Evolutionary conservation across 2,329 filamentous ascomycete genomes (phyloP).

Genomic region (Talaromyces atroroseus): DNA sequence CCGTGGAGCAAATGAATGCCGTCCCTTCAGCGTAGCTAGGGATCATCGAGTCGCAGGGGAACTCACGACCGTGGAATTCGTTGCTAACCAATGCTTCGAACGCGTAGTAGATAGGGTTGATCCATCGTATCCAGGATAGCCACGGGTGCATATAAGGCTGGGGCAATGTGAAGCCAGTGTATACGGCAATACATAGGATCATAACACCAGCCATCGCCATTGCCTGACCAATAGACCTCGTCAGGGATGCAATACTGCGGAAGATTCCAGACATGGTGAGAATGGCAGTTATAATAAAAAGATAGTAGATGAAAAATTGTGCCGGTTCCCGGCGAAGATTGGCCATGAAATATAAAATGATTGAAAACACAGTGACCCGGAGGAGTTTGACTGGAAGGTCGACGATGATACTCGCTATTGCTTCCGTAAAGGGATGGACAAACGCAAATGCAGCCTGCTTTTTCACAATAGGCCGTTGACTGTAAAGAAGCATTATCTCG

Average conservation of each 20-base stretch:
- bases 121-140: conserved; percentile 41
- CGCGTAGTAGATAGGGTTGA: conserved; percentile 29
- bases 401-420: conserved; percentile 74
- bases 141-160: conserved; percentile 44
- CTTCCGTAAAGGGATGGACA: conserved; percentile 88
- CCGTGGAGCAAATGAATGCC: conserved; percentile 23
- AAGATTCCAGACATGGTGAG: conserved; percentile 82
- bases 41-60: conserved; percentile 9
- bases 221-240: conserved; percentile 41
- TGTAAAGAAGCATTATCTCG: conserved; percentile 78
- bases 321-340: conserved; percentile 68
- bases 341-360: conserved; percentile 80
- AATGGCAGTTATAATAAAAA: conserved; percentile 68
- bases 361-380: conserved; percentile 69
- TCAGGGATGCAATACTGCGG: conserved; percentile 63
- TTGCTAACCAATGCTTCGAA: conserved; percentile 28
- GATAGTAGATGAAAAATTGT: conserved; percentile 80
- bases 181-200: conserved; percentile 27
- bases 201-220: conserved; percentile 43
- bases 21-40: conserved; percentile 16
- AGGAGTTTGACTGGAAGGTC: conserved; percentile 76
- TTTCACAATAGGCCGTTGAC: conserved; percentile 85
- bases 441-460: conserved; percentile 82
- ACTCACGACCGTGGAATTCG: conserved; percentile 33
- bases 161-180: conserved; percentile 35